Percentiles rank a stretch among this genome's conserved stretches.
Conservation (phyloP, 371 early-diverging fungal genomes). For the Ordospora pajunii region DNA sequence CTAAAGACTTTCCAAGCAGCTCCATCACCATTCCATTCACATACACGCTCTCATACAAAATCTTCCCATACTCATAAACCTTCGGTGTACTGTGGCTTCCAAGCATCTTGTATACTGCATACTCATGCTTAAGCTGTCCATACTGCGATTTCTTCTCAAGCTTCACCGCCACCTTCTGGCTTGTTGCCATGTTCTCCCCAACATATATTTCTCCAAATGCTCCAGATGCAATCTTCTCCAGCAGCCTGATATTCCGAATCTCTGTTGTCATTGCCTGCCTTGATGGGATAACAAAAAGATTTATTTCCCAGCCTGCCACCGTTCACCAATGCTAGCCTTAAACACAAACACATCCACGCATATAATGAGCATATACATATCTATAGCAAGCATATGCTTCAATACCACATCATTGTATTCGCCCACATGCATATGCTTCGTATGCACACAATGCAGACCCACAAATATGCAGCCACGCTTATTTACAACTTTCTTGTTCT, state of each 20-base stretch:
- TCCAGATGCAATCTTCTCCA: constrained; percentile 90
- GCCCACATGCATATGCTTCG: too few species aligned
- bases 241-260: constrained; percentile 72
- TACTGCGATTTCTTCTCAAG: constrained; percentile 62
- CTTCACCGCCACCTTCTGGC: constrained; percentile 64
- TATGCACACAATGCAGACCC: too few species aligned
- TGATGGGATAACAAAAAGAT: constrained; percentile 17
- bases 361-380: too few species aligned
- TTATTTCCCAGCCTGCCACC: not conserved
- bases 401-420: too few species aligned
- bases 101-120: constrained; percentile 61
- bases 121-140: constrained; percentile 64
- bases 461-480: too few species aligned
- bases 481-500: too few species aligned
- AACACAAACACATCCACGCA: too few species aligned
- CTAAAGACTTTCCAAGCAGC: constrained; percentile 88
- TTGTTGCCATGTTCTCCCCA: constrained; percentile 63
- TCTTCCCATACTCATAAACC: constrained; percentile 62
- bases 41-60: constrained; percentile 45
- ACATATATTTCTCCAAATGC: constrained; percentile 97
- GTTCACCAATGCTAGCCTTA: too few species aligned
- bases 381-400: too few species aligned
- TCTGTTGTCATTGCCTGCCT: constrained; percentile 19
- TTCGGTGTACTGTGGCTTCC: constrained; percentile 55
- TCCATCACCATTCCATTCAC: constrained; percentile 75